Evolutionary conservation across 768 basidiomycete species (phyloP).

Genomic region (Mycena kentingensis): DNA sequence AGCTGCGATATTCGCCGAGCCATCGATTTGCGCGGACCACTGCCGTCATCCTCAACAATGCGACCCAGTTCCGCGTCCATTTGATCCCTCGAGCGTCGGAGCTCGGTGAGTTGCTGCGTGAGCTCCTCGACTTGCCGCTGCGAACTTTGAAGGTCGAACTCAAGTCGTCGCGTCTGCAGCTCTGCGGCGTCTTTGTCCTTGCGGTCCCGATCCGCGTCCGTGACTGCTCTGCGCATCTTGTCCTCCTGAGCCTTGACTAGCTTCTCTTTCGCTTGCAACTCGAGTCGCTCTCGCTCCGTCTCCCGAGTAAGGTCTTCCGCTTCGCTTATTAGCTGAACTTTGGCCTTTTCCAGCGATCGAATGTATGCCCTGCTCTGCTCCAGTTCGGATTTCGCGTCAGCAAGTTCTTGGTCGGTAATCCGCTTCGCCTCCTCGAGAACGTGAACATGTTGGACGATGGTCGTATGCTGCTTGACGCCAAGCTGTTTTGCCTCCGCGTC

Average conservation of each 20-base stretch:
- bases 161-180: constrained; percentile 57
- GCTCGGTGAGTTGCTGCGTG: constrained; percentile 50
- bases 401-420: constrained; percentile 88
- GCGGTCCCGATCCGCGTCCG: constrained; percentile 68
- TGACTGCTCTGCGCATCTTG: constrained; percentile 52
- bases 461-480: constrained; percentile 89
- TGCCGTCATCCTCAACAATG: constrained; percentile 58
- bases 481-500: constrained; percentile 89
- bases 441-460: constrained; percentile 97
- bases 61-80: constrained; percentile 68
- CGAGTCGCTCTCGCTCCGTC: constrained; percentile 68
- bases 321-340: constrained; percentile 71
- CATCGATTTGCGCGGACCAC: constrained; percentile 48
- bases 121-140: constrained; percentile 60
- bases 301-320: constrained; percentile 80
- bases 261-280: constrained; percentile 71
- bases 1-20: constrained; percentile 64
- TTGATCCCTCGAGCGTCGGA: constrained; percentile 63
- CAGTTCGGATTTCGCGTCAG: constrained; percentile 77
- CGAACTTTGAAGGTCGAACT: constrained; percentile 58
- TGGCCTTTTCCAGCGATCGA: constrained; percentile 84
- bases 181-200: constrained; percentile 67
- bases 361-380: constrained; percentile 74
- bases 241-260: constrained; percentile 63
- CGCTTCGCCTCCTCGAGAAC: constrained; percentile 95